Percentiles rank a stretch among this genome's conserved stretches.
These are phyloP conservation scores for Musa acuminata DNA, from an alignment of 176 grass and related monocot genomes.

Conservation along the genomic window DNA sequence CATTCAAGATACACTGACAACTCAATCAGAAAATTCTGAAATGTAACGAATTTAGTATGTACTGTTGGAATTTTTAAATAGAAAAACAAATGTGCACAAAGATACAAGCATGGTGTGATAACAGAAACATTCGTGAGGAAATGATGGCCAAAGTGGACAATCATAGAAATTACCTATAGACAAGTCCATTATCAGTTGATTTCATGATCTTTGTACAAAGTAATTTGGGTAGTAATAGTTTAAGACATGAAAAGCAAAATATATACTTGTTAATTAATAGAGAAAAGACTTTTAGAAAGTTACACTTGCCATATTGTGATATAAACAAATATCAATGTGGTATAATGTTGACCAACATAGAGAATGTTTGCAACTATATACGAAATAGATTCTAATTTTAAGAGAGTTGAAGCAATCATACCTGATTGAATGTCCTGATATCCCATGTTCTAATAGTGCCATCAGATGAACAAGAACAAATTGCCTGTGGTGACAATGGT, in stretches of 20 bases:
- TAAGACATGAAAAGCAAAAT: no score
- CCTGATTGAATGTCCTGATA: conserved; percentile 78
- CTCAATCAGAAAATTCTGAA: not conserved
- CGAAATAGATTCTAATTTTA: not conserved
- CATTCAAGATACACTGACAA: not conserved
- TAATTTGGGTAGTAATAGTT: no score
- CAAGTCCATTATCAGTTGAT: no score
- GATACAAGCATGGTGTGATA: not conserved
- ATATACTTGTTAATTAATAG: no score
- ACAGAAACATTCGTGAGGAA: not conserved
- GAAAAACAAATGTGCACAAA: not conserved
- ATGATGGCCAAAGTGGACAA: not conserved
- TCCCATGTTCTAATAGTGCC: conserved; percentile 94
- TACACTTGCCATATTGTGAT: no score
- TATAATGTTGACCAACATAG: not conserved
- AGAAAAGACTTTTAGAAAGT: no score
- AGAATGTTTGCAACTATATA: not conserved
- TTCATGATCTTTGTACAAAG: no score
- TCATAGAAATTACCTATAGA: not conserved
- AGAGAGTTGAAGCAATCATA: conserved; percentile 13
- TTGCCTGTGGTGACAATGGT: conserved; percentile 50
- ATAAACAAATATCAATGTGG: no score
- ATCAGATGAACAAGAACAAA: conserved; percentile 82
- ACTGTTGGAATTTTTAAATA: not conserved
- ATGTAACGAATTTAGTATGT: not conserved